Evolutionary conservation across 257 asterid genomes (phyloP).

Genomic region (Mentha longifolia): DNA sequence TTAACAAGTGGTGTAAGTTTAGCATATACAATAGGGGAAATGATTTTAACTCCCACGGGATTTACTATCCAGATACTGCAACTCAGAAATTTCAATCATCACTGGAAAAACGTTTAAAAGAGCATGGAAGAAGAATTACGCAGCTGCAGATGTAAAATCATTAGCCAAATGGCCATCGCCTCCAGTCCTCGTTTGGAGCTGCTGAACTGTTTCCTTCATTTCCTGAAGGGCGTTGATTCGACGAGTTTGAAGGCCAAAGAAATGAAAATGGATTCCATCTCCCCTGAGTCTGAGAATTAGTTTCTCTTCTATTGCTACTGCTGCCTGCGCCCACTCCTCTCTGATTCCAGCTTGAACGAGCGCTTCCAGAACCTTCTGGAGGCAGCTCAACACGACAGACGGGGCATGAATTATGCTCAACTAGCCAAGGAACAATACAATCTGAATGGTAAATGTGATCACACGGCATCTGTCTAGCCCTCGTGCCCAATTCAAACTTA

Average conservation of each 20-base stretch:
- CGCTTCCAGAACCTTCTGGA: conserved; percentile 44
- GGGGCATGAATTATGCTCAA: conserved; percentile 75
- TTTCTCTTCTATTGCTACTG: conserved; percentile 48
- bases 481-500: conserved; percentile 61
- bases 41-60: conserved; percentile 22
- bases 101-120: background rate
- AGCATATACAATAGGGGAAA: conserved; percentile 23
- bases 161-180: conserved; percentile 52
- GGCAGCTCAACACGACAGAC: conserved; percentile 75
- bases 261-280: conserved; percentile 86
- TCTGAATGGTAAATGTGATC: conserved; percentile 73
- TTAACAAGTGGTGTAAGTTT: conserved; percentile 30
- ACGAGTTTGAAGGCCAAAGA: conserved; percentile 67
- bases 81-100: conserved; percentile 24
- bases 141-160: conserved; percentile 34
- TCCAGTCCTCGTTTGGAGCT: conserved; percentile 43
- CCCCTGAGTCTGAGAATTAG: conserved; percentile 54
- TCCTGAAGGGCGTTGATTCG: conserved; percentile 46
- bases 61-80: conserved; percentile 16
- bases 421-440: conserved; percentile 80
- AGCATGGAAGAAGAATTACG: background rate
- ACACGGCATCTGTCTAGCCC: conserved; percentile 83
- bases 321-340: conserved; percentile 44
- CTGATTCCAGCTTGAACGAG: conserved; percentile 39
- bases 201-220: conserved; percentile 48